Base-by-base conservation (phyloP, 164 flowering plant species). In the Cinnamomum chago region DNA sequence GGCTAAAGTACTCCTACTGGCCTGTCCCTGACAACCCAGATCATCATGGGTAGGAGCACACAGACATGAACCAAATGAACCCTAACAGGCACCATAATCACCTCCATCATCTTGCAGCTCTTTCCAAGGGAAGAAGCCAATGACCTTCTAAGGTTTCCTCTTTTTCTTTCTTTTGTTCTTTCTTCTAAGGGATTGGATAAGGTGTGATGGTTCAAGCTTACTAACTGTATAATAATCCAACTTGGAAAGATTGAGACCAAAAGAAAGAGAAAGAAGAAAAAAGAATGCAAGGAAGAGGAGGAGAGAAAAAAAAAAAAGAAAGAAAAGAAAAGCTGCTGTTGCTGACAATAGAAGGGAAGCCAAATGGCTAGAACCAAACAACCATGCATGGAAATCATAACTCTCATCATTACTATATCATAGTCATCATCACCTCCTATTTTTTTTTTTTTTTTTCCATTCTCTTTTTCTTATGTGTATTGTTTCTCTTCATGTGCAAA, bases 1-100 rank as follows among this genome's bases (percentile, higher is more conserved):
- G 87, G 85, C 67, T 83, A 74, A 92, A 91, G 87, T 94, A 90
- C 86, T 84, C 91, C 81, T 94, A 83, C 87, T 94, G 98, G 98
- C 89, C 89, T 60, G 97, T 89, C 79, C 93, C 71, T 68, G 71
- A 68, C 71, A 68, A 68, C 27, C 71, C 71, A 68, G 55, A 68
- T 68, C 71, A 68, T 68, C 71, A 68, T 68, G 71, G 71, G 58
- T 68, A 68, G 70, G 50, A 67, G 70, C 70, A 67, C 47, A 22
- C 12, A 25, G 9, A 27, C 69, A 55, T 18, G n/a, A 14, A 66
- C 47, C 69, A 65, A 35, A 72, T n/a, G 72, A 33, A 67, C 20
- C 72, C 64, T 70, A 52, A 75, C 62, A 78, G 84, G 82, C 80
- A 82, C 17, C 78, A 79, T 77, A 78, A 85, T 79, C 65, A 71